These are phyloP conservation scores for Carex myosuroides DNA, from an alignment of 176 grass and related monocot species.

Conservation along the genomic window DNA sequence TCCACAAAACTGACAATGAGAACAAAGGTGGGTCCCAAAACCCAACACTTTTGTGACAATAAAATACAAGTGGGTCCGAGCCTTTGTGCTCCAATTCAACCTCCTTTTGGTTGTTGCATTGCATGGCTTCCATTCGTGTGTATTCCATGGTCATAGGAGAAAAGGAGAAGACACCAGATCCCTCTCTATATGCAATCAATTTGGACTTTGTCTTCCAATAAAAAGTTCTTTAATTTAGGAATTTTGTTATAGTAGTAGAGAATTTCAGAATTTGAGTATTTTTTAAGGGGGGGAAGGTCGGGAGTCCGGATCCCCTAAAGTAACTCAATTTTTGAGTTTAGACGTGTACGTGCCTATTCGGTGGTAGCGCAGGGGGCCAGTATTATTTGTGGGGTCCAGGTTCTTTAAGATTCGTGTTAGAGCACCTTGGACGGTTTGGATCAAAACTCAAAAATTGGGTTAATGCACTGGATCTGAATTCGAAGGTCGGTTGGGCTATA, in stretches of 20 bases:
- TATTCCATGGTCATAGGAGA: conserved; percentile 29
- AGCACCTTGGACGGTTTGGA: too few species aligned
- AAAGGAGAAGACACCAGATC: neutral
- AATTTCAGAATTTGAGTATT: neutral
- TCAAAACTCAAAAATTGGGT: too few species aligned
- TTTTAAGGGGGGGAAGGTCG: too few species aligned
- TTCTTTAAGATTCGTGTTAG: too few species aligned
- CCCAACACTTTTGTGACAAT: conserved; percentile 3
- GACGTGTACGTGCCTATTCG: too few species aligned
- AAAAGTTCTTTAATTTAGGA: conserved; percentile 7
- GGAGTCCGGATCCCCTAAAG: too few species aligned
- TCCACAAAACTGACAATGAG: neutral
- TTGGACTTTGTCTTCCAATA: neutral
- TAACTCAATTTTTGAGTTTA: too few species aligned
- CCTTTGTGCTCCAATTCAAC: neutral
- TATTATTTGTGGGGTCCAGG: too few species aligned
- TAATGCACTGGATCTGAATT: too few species aligned
- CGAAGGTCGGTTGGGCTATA: too few species aligned
- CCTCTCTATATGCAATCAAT: neutral
- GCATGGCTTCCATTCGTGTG: neutral
- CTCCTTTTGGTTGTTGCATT: conserved; percentile 7
- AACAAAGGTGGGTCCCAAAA: neutral
- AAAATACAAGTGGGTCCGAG: neutral
- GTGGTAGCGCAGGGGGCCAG: too few species aligned
- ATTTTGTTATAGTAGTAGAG: neutral